Conservation (phyloP, 257 asterid genomes). For the Solanum habrochaites region DNA sequence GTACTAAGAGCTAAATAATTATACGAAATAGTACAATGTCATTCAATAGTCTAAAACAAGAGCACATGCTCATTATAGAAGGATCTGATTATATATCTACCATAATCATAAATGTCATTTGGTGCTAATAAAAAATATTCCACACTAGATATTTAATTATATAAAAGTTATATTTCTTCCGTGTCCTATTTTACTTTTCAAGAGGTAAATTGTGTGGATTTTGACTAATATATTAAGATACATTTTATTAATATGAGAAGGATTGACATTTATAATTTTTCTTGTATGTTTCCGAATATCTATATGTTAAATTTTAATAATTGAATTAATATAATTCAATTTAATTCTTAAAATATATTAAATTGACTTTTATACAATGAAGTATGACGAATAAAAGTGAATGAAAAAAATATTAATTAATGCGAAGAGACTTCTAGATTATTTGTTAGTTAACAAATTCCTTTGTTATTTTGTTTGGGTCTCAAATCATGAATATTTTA, state of each 20-base stretch:
- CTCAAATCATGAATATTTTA: no score
- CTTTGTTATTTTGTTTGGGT: neutral
- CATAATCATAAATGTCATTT: neutral
- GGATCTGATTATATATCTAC: neutral
- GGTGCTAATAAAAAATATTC: neutral
- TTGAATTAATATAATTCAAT: no score
- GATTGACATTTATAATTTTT: neutral
- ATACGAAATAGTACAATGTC: neutral
- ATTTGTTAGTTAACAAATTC: neutral
- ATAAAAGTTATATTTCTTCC: no score
- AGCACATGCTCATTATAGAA: neutral
- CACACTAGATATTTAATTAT: neutral
- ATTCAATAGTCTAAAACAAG: neutral
- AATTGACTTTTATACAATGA: no score
- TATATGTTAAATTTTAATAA: no score
- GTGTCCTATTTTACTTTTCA: neutral
- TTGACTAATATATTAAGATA: no score
- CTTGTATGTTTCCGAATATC: no score
- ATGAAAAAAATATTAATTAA: no score
- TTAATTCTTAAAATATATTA: no score
- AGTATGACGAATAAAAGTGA: no score
- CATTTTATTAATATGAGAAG: neutral
- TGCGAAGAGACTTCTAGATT: no score
- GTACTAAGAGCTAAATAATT: neutral
- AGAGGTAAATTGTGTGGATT: neutral